Percentiles rank a stretch among this genome's conserved stretches.
Conservation (phyloP, 768 basidiomycete genomes). For the Mycena olivaceomarginata region DNA sequence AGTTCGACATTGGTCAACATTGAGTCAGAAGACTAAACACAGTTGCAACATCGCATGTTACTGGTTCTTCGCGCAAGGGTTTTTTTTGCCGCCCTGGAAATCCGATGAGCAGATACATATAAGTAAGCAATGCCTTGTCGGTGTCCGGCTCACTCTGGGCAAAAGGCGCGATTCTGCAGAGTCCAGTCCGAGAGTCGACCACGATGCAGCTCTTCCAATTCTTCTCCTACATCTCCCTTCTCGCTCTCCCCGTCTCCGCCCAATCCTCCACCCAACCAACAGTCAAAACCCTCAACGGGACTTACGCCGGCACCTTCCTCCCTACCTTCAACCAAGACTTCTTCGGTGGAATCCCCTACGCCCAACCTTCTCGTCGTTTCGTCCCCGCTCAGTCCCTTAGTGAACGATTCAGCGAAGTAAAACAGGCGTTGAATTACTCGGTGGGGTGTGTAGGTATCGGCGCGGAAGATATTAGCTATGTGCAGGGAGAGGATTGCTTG, state of each 20-base stretch:
- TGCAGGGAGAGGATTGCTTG: slow-evolving; percentile 37
- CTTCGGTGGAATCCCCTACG: slow-evolving; percentile 35
- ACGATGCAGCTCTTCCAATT: slow-evolving; percentile 34
- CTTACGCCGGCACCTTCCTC: slow-evolving; percentile 37
- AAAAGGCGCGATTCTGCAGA: slow-evolving; percentile 35
- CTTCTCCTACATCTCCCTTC: slow-evolving; percentile 30
- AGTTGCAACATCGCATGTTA: slow-evolving; percentile 26
- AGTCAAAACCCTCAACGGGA: slow-evolving; percentile 35
- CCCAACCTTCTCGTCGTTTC: slow-evolving; percentile 38
- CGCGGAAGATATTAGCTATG: slow-evolving; percentile 31
- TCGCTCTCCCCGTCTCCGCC: slow-evolving; percentile 33
- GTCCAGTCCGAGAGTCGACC: slow-evolving; percentile 29
- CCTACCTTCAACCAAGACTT: slow-evolving; percentile 37
- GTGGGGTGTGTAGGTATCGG: slow-evolving; percentile 39
- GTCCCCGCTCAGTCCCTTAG: slow-evolving; percentile 34
- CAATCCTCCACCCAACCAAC: slow-evolving; percentile 36
- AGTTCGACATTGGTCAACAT: slow-evolving; percentile 35
- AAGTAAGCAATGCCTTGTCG: slow-evolving; percentile 36
- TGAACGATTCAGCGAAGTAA: slow-evolving; percentile 36
- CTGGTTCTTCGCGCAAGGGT: slow-evolving; percentile 28
- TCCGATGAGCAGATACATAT: slow-evolving; percentile 35
- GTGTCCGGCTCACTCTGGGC: slow-evolving; percentile 29
- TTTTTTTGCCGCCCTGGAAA: slow-evolving; percentile 29
- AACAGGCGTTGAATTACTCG: slow-evolving; percentile 35
- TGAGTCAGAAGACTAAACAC: slow-evolving; percentile 32